These are phyloP conservation scores for Salisapilia sapeloensis DNA, from an alignment of 352 stramenopile species.

Conservation along the genomic window DNA sequence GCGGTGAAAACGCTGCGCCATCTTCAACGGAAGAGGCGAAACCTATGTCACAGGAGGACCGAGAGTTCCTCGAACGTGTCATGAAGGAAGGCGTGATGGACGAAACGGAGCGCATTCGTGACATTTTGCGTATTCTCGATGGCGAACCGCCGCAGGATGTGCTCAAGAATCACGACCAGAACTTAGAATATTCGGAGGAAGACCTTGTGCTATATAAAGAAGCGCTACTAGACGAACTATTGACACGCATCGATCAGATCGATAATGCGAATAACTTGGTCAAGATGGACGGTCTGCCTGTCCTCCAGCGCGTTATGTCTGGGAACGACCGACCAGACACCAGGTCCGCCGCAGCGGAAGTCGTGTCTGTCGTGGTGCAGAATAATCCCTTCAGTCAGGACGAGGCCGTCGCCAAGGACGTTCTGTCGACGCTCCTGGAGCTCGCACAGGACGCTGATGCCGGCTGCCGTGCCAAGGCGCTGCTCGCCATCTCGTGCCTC, in stretches of 20 bases:
- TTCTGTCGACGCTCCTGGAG: conserved; percentile 53
- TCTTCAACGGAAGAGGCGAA: conserved; percentile 30
- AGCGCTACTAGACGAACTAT: conserved; percentile 60
- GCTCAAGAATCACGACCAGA: conserved; percentile 21
- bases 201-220: conserved; percentile 73
- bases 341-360: conserved; percentile 51
- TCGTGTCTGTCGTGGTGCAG: conserved; percentile 68
- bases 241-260: conserved; percentile 76
- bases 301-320: conserved; percentile 42
- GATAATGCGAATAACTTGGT: conserved; percentile 80
- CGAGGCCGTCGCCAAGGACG: conserved; percentile 28
- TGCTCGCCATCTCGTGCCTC: conserved; percentile 72
- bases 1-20: conserved; percentile 46
- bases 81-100: conserved; percentile 75
- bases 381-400: conserved; percentile 78
- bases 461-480: conserved; percentile 53
- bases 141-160: conserved; percentile 59
- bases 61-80: conserved; percentile 62
- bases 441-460: conserved; percentile 31
- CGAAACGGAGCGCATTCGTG: conserved; percentile 66
- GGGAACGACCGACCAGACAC: conserved; percentile 26
- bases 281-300: conserved; percentile 58
- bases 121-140: conserved; percentile 69
- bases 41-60: conserved; percentile 66
- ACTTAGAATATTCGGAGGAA: conserved; percentile 21